Conservation (phyloP, 1,139 yeast genomes). For the Suhomyces bolitotheri region DNA sequence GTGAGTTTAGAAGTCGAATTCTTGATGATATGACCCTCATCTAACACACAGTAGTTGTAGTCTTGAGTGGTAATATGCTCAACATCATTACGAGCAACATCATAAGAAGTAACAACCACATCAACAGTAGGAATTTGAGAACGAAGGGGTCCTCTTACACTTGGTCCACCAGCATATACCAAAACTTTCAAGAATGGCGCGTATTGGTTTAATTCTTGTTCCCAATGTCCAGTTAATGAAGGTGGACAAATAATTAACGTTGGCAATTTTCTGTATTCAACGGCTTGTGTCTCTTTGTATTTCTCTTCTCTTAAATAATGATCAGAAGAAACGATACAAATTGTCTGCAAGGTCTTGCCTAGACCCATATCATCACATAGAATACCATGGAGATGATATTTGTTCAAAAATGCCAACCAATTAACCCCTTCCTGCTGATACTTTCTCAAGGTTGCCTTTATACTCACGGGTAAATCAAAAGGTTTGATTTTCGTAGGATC, state of each 20-base stretch:
- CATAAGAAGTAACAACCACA: constrained; percentile 91
- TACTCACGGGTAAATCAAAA: constrained; percentile 85
- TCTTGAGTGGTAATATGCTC: constrained; percentile 59
- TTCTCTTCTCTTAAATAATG: constrained; percentile 82
- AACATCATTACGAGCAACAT: constrained; percentile 91
- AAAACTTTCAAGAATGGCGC: constrained; percentile 83
- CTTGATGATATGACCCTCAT: constrained; percentile 97
- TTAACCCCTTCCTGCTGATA: constrained; percentile 99
- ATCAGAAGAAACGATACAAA: constrained; percentile 95
- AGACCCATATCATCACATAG: constrained; percentile 99
- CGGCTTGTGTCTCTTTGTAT: constrained; percentile 56
- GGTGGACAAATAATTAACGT: constrained; percentile 94
- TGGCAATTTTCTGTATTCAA: constrained; percentile 77
- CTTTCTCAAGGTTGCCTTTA: constrained; percentile 88
- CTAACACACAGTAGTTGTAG: constrained; percentile 93
- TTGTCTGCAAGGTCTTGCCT: constrained; percentile 95
- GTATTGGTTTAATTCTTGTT: constrained; percentile 86
- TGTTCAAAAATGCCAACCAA: constrained; percentile 95
- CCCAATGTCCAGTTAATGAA: constrained; percentile 98
- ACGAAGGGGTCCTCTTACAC: constrained; percentile 62
- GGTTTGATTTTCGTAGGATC: constrained; percentile 92
- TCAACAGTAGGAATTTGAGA: constrained; percentile 60
- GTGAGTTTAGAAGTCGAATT: constrained; percentile 87
- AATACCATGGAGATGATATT: constrained; percentile 94
- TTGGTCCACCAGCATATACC: constrained; percentile 92